Conservation (phyloP, 1,139 yeast genomes). For the Blastobotrys aristatus region DNA sequence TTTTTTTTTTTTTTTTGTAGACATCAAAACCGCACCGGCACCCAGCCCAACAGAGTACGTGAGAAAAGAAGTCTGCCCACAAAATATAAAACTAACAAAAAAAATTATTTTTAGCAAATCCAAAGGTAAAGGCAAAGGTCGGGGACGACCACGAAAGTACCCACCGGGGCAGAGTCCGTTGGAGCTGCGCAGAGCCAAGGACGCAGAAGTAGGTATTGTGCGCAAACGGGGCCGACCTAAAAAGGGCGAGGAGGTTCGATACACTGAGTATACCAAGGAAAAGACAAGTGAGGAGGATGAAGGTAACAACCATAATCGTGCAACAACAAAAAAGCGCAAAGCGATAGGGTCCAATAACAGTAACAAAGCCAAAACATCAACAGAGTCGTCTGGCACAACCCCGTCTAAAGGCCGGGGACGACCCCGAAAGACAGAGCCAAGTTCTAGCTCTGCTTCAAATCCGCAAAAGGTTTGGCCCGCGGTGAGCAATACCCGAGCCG, state of each 20-base stretch:
- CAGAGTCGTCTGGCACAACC: no score
- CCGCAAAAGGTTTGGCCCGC: no score
- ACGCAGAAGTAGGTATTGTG: slow-evolving; percentile 6
- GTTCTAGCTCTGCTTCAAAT: no score
- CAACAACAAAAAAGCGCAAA: no score
- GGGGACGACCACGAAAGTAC: slow-evolving; percentile 18
- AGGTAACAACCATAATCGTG: not conserved
- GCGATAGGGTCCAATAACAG: no score
- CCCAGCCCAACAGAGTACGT: no score
- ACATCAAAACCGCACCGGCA: not conserved
- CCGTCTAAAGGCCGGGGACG: no score
- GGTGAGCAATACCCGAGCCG: no score
- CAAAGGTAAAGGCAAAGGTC: slow-evolving; percentile 2
- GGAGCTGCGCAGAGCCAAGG: slow-evolving; percentile 7
- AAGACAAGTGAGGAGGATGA: no score
- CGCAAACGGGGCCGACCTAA: slow-evolving; percentile 17
- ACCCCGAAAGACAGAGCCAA: no score
- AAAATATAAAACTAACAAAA: not conserved
- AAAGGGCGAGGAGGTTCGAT: slow-evolving; percentile 6
- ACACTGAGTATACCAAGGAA: not conserved
- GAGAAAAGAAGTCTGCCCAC: no score
- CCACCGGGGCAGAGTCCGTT: slow-evolving; percentile 14
- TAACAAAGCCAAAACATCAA: not conserved
- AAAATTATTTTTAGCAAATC: no score
- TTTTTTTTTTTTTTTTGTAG: not conserved